phyloP scores from a whole-genome alignment of 2,329 filamentous ascomycete species.

The Talaromyces sp. region DNA sequence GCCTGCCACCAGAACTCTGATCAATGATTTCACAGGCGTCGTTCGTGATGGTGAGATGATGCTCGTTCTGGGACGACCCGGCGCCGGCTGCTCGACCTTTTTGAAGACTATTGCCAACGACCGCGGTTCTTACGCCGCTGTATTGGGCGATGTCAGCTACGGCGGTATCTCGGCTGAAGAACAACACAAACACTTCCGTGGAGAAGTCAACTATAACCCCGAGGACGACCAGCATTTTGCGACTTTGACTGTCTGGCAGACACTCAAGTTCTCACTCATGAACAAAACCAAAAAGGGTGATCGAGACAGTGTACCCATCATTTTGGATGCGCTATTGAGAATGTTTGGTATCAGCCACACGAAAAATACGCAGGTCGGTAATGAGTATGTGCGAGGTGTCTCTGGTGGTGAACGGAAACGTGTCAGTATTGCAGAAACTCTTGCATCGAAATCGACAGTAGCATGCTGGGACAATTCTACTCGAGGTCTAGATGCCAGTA shows the following conservation, averaged over 20 bases:
- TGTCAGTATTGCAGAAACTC: slow-evolving; percentile 72
- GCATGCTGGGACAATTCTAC: slow-evolving; percentile 80
- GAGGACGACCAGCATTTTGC: slow-evolving; percentile 70
- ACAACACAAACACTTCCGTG: slow-evolving; percentile 65
- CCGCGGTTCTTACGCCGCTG: slow-evolving; percentile 60
- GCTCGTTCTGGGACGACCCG: slow-evolving; percentile 68
- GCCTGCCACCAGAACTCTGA: slow-evolving; percentile 53
- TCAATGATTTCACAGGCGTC: slow-evolving; percentile 65
- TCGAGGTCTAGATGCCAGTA: slow-evolving; percentile 73
- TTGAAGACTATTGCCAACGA: slow-evolving; percentile 73
- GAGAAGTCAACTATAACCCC: slow-evolving; percentile 71
- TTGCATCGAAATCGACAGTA: slow-evolving; percentile 69
- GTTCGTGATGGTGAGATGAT: slow-evolving; percentile 69
- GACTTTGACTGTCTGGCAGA: slow-evolving; percentile 72
- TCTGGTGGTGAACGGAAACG: slow-evolving; percentile 78
- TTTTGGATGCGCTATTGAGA: slow-evolving; percentile 66
- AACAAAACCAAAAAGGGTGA: slow-evolving; percentile 71
- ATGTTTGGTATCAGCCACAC: slow-evolving; percentile 79
- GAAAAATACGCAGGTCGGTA: slow-evolving; percentile 70
- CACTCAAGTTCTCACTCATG: slow-evolving; percentile 68
- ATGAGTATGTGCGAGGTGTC: slow-evolving; percentile 68
- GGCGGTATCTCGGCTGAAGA: slow-evolving; percentile 67
- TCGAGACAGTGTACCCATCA: slow-evolving; percentile 51
- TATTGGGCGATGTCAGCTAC: slow-evolving; percentile 68
- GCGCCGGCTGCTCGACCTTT: slow-evolving; percentile 71